These are phyloP conservation scores for Brassica hybrid DNA, from an alignment of 441 rosid species.

Conservation along the genomic window DNA sequence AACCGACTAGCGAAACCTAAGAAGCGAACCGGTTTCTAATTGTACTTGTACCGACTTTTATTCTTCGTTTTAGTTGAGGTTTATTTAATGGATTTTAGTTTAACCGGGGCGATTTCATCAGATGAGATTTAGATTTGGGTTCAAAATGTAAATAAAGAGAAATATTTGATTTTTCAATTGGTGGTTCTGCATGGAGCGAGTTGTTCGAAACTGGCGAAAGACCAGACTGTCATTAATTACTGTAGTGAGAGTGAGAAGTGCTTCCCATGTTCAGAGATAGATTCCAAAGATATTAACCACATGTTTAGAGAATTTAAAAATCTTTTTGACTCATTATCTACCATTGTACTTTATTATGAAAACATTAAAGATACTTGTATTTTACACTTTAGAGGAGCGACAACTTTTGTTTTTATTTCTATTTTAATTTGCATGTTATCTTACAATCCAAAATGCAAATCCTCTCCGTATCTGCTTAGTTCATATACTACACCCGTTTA, in stretches of 20 bases:
- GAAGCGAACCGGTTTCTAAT: not conserved
- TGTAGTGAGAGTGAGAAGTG: slow-evolving; percentile 41
- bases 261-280: slow-evolving; percentile 41
- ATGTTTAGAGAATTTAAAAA: slow-evolving; percentile 27
- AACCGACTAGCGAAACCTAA: slow-evolving; percentile 26
- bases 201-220: slow-evolving; percentile 27
- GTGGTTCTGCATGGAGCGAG: slow-evolving; percentile 26
- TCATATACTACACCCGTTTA: slow-evolving; percentile 14
- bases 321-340: slow-evolving; percentile 29
- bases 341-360: slow-evolving; percentile 19
- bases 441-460: slow-evolving; percentile 32
- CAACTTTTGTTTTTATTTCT: slow-evolving; percentile 40
- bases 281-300: slow-evolving; percentile 38
- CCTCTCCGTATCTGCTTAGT: slow-evolving; percentile 26
- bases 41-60: slow-evolving; percentile 26
- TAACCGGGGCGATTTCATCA: not conserved
- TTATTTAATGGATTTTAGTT: not conserved
- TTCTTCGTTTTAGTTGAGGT: not conserved
- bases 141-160: slow-evolving; percentile 34
- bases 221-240: slow-evolving; percentile 29
- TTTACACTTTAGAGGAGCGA: slow-evolving; percentile 19
- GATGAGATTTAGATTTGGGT: slow-evolving; percentile 12
- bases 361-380: not conserved
- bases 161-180: slow-evolving; percentile 7
- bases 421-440: slow-evolving; percentile 17